A percentile compares a stretch with the other conserved stretches of the same genome.
Evolutionary conservation across 23 red algal species (phyloP).

Genomic region (Gracilaria vermiculophylla): DNA sequence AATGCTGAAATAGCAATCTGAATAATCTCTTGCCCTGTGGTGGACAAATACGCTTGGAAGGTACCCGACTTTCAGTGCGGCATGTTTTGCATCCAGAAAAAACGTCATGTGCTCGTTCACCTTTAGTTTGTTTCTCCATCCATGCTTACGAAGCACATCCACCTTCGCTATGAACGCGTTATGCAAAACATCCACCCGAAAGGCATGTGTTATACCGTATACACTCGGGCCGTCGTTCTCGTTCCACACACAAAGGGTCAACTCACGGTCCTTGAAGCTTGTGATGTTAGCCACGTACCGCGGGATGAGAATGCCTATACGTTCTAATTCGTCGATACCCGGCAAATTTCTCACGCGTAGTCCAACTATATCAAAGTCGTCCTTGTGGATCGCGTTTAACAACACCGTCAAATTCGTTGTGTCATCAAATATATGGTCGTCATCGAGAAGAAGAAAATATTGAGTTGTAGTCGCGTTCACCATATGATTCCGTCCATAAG

Average conservation of each 20-base stretch:
- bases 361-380: conserved; percentile 38
- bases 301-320: conserved; percentile 45
- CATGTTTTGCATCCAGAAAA: conserved; percentile 52
- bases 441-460: conserved; percentile 48
- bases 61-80: conserved; percentile 23
- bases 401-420: conserved; percentile 47
- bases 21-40: conserved; percentile 43
- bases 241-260: conserved; percentile 56
- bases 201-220: conserved; percentile 41
- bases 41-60: conserved; percentile 61
- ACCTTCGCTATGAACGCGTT: conserved; percentile 34
- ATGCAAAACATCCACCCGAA: conserved; percentile 47
- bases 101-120: conserved; percentile 68
- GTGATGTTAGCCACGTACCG: conserved; percentile 41
- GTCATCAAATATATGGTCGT: conserved; percentile 56
- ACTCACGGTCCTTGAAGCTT: conserved; percentile 4
- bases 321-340: conserved; percentile 49
- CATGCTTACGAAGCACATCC: conserved; percentile 41
- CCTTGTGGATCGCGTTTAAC: conserved; percentile 32
- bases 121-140: conserved; percentile 50
- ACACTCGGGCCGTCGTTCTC: conserved; percentile 53
- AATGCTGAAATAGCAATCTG: conserved; percentile 49
- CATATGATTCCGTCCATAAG: conserved; percentile 51
- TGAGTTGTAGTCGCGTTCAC: conserved; percentile 32
- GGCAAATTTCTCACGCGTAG: conserved; percentile 46